These are phyloP conservation scores for Clavariopsis aquatica DNA, from an alignment of 495 filamentous ascomycete genomes.

Conservation along the genomic window DNA sequence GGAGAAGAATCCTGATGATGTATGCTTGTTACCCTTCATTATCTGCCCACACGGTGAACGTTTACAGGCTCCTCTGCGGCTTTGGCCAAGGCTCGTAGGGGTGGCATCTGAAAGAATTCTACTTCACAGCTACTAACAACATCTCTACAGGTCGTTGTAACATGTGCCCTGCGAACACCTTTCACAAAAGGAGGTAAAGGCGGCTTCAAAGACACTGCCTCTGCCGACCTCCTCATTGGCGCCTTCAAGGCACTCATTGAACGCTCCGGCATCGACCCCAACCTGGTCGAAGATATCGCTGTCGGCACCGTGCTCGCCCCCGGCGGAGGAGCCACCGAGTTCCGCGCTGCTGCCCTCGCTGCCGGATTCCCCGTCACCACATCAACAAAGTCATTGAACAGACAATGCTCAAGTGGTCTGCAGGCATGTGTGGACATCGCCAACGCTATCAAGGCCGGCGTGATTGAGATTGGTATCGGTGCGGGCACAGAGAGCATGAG, in stretches of 20 bases:
- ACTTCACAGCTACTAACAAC: slow-evolving; percentile 1
- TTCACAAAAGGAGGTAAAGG: slow-evolving; percentile 93
- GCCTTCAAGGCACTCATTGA: slow-evolving; percentile 77
- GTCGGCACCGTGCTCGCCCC: slow-evolving; percentile 91
- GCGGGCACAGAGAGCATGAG: slow-evolving; percentile 99
- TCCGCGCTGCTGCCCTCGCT: slow-evolving; percentile 86
- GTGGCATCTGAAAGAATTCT: not conserved
- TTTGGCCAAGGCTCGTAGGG: no score
- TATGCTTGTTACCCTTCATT: no score
- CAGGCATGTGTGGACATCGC: slow-evolving; percentile 92
- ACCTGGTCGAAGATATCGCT: slow-evolving; percentile 83
- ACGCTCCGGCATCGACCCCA: slow-evolving; percentile 82
- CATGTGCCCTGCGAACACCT: slow-evolving; percentile 85
- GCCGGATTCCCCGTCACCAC: slow-evolving; percentile 86
- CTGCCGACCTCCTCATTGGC: slow-evolving; percentile 81
- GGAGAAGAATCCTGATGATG: slow-evolving; percentile 67
- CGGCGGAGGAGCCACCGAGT: slow-evolving; percentile 94
- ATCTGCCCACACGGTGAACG: no score
- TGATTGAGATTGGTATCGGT: slow-evolving; percentile 94
- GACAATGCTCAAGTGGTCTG: slow-evolving; percentile 87
- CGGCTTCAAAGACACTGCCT: slow-evolving; percentile 89
- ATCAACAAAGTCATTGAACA: slow-evolving; percentile 81
- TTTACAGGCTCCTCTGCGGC: no score
- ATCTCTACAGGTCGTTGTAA: slow-evolving; percentile 74
- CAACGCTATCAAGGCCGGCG: slow-evolving; percentile 80